Evolutionary conservation across 495 filamentous ascomycete species (phyloP).

Genomic region (Penicillium soppii): DNA sequence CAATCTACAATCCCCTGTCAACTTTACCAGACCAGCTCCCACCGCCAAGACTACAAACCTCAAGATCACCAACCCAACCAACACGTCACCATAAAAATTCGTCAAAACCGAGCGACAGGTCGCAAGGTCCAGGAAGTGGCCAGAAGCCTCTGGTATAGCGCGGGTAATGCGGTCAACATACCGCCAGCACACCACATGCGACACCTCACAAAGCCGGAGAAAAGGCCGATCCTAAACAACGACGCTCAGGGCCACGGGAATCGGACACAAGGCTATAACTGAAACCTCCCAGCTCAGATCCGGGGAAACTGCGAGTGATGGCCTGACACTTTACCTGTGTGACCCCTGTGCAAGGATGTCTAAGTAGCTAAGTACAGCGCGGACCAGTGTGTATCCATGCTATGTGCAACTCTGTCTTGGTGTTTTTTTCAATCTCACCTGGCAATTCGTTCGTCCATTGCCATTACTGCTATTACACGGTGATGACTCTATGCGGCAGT

Average conservation of each 20-base stretch:
- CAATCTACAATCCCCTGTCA: too few relatives aligned
- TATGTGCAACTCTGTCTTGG: constrained; percentile 18
- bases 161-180: constrained; percentile 3
- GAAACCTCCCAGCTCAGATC: constrained; percentile 5
- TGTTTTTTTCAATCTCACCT: constrained; percentile 15
- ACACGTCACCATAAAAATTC: background rate
- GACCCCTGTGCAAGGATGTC: constrained; percentile 20
- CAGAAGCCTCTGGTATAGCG: background rate
- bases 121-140: background rate
- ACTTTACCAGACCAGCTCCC: too few relatives aligned
- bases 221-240: background rate
- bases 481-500: background rate
- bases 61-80: constrained; percentile 5
- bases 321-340: constrained; percentile 18
- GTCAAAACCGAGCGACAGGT: background rate
- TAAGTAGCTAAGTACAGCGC: too few relatives aligned
- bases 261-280: constrained; percentile 10
- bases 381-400: constrained; percentile 20
- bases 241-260: background rate
- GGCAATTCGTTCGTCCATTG: background rate
- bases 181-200: constrained; percentile 1
- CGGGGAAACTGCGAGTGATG: constrained; percentile 25
- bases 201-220: constrained; percentile 5
- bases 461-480: background rate
- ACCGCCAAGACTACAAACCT: background rate